Evolutionary conservation across 164 flowering plant species (phyloP).

Genomic region (Magnolia changhungtana): DNA sequence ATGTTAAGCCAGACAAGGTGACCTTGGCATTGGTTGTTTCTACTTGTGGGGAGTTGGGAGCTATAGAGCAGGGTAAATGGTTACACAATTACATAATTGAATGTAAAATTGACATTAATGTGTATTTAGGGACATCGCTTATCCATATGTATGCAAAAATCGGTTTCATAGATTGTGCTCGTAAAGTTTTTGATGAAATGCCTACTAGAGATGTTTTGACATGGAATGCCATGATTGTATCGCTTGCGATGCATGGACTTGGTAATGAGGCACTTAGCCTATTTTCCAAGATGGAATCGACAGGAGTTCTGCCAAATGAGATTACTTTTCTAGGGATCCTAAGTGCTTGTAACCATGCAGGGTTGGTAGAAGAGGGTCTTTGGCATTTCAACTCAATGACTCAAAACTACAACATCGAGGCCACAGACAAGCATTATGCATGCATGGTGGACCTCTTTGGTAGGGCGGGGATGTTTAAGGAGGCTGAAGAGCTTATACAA

Average conservation of each 20-base stretch:
- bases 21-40: constrained; percentile 15
- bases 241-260: constrained; percentile 20
- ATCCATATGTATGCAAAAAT: constrained; percentile 20
- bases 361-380: constrained; percentile 20
- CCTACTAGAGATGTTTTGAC: constrained; percentile 14
- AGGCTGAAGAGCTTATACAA: constrained; percentile 14
- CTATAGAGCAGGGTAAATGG: constrained; percentile 10
- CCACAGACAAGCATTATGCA: constrained; percentile 19
- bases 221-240: constrained; percentile 26
- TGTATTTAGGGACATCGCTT: constrained; percentile 11
- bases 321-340: constrained; percentile 23
- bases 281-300: constrained; percentile 14
- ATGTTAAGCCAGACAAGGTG: constrained; percentile 16
- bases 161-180: constrained; percentile 13
- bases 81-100: constrained; percentile 12
- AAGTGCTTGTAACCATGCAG: constrained; percentile 21
- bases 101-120: constrained; percentile 16
- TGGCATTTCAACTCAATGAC: constrained; percentile 18
- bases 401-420: constrained; percentile 5
- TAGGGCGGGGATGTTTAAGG: constrained; percentile 14
- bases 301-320: constrained; percentile 15
- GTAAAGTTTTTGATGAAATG: constrained; percentile 10
- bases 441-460: constrained; percentile 27
- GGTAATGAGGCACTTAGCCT: constrained; percentile 13
- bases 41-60: constrained; percentile 18